phyloP scores from a whole-genome alignment of 2,329 filamentous ascomycete genomes.

The Colletotrichum scovillei region DNA sequence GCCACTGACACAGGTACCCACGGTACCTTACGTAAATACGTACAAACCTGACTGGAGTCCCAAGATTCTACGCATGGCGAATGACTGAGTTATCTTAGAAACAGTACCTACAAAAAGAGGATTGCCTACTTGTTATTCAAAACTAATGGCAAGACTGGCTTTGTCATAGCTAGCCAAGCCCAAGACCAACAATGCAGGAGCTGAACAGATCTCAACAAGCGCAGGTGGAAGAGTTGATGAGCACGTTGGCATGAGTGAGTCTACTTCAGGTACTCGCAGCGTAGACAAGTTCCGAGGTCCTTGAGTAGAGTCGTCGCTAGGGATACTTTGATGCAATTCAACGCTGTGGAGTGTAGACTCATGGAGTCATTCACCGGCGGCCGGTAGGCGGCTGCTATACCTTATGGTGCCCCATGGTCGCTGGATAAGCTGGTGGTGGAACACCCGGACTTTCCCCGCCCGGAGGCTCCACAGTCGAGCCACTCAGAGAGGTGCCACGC shows the following conservation, averaged over 20 bases:
- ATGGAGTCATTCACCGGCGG: slow-evolving; percentile 18
- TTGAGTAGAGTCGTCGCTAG: neutral
- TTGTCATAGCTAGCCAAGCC: neutral
- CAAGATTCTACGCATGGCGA: no score
- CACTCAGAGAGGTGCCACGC: slow-evolving; percentile 8
- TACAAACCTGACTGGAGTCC: no score
- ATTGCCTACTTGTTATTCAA: neutral
- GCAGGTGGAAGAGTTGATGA: neutral
- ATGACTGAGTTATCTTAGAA: no score
- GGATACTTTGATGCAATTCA: neutral
- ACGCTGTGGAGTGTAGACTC: neutral
- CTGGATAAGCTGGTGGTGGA: neutral
- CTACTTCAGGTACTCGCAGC: no score
- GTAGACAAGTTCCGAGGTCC: neutral
- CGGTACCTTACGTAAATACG: no score
- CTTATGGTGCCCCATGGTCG: neutral
- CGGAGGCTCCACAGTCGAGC: neutral
- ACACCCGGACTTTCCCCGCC: slow-evolving; percentile 33
- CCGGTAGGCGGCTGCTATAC: no score
- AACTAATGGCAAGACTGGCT: neutral
- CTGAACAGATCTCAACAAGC: neutral
- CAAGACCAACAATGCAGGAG: neutral
- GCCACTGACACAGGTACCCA: neutral
- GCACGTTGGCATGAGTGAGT: neutral
- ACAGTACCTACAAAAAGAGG: no score